phyloP scores from a whole-genome alignment of 345 rosid species.

The Theobroma cacao region DNA sequence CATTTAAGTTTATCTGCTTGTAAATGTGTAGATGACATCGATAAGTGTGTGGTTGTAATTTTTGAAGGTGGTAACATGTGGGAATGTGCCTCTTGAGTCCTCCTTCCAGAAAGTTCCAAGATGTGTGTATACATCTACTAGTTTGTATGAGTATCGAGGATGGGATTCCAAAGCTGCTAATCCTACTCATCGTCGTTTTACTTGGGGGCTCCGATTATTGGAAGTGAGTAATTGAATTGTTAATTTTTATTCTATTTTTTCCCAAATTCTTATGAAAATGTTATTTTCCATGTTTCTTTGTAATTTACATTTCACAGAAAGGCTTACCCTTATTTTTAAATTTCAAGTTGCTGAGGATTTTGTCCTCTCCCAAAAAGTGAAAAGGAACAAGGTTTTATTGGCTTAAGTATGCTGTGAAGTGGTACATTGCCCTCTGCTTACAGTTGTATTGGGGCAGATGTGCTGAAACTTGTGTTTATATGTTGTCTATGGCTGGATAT shows the following conservation, averaged over 20 bases:
- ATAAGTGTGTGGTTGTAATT: slow-evolving; percentile 1
- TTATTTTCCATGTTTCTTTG: background rate
- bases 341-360: background rate
- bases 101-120: slow-evolving; percentile 93
- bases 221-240: slow-evolving; percentile 59
- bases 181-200: slow-evolving; percentile 84
- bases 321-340: background rate
- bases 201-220: slow-evolving; percentile 85
- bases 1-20: background rate
- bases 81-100: slow-evolving; percentile 94
- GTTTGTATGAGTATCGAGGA: slow-evolving; percentile 90
- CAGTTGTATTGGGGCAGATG: background rate
- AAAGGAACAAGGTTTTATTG: background rate
- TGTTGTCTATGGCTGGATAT: background rate
- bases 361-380: background rate
- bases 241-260: background rate
- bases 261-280: background rate
- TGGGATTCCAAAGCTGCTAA: slow-evolving; percentile 97
- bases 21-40: background rate
- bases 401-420: background rate
- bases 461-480: background rate
- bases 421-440: background rate
- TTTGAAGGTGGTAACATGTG: slow-evolving; percentile 92
- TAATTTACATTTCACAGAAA: background rate
- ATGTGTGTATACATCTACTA: slow-evolving; percentile 93